phyloP scores from a whole-genome alignment of 2,329 filamentous ascomycete genomes.

The Coniochaeta hoffmannii region DNA sequence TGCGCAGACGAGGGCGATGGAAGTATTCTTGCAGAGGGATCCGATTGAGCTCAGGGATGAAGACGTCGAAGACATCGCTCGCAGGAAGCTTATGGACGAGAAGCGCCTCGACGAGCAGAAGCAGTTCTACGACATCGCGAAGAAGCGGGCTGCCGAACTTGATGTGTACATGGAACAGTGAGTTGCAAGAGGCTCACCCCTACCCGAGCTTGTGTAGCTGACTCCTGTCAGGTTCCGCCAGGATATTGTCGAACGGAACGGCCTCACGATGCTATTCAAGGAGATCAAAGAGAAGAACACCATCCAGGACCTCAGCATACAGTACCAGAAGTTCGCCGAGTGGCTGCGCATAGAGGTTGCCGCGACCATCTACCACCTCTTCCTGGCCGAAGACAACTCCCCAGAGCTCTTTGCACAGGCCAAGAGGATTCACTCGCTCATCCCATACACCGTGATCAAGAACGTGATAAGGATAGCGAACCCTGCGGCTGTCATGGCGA shows the following conservation, averaged over 20 bases:
- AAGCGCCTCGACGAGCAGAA: slow-evolving; percentile 87
- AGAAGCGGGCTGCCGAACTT: slow-evolving; percentile 81
- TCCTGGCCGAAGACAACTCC: slow-evolving; percentile 96
- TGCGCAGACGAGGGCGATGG: slow-evolving; percentile 73
- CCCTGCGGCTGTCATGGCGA: slow-evolving; percentile 94
- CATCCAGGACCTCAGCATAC: slow-evolving; percentile 81
- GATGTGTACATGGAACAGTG: slow-evolving; percentile 97
- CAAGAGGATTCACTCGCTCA: slow-evolving; percentile 87
- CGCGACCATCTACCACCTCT: slow-evolving; percentile 92
- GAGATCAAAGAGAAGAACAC: slow-evolving; percentile 88
- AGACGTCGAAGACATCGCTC: slow-evolving; percentile 73
- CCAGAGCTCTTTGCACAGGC: slow-evolving; percentile 92
- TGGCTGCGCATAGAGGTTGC: slow-evolving; percentile 97
- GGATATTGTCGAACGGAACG: slow-evolving; percentile 65
- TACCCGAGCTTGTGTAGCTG: slow-evolving; percentile 5
- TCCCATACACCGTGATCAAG: slow-evolving; percentile 89
- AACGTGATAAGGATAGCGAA: slow-evolving; percentile 97
- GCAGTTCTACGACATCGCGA: slow-evolving; percentile 90
- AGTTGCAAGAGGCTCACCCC: slow-evolving; percentile 21
- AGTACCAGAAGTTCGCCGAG: slow-evolving; percentile 97
- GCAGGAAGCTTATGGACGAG: slow-evolving; percentile 75
- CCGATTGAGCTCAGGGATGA: slow-evolving; percentile 71
- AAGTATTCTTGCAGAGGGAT: slow-evolving; percentile 72
- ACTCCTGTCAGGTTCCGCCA: slow-evolving; percentile 46
- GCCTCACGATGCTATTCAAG: slow-evolving; percentile 83